These are phyloP conservation scores for Mariannaea elegans DNA, from an alignment of 2,329 filamentous ascomycete species.

Conservation along the genomic window DNA sequence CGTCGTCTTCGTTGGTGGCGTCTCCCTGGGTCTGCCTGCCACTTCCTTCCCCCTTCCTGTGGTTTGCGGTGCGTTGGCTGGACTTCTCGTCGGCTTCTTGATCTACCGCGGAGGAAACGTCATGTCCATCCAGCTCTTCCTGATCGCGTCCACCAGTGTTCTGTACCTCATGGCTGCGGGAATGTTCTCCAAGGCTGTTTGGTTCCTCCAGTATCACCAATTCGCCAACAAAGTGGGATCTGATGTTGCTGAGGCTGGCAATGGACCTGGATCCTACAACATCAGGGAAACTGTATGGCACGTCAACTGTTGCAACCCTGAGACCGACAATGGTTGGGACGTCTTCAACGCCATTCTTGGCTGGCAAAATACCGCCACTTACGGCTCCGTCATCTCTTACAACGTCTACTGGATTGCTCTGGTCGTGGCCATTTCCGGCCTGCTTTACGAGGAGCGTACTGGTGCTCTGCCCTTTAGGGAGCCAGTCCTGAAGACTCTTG, in stretches of 20 bases:
- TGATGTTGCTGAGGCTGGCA: conserved; percentile 57
- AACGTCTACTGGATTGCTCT: conserved; percentile 80
- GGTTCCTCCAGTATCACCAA: conserved; percentile 72
- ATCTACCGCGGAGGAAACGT: conserved; percentile 64
- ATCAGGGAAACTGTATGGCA: conserved; percentile 82
- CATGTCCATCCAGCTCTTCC: conserved; percentile 68
- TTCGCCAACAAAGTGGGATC: conserved; percentile 64
- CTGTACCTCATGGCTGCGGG: conserved; percentile 84
- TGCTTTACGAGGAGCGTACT: conserved; percentile 23
- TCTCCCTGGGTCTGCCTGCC: conserved; percentile 74
- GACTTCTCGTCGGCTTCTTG: conserved; percentile 69
- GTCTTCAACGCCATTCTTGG: conserved; percentile 78
- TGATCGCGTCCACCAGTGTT: conserved; percentile 80
- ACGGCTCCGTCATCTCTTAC: conserved; percentile 85
- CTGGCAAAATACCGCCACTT: conserved; percentile 86
- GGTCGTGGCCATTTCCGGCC: conserved; percentile 42
- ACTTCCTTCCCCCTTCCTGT: conserved; percentile 76
- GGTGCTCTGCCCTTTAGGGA: conserved; percentile 17
- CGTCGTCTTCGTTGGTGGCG: conserved; percentile 81
- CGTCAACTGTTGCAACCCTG: conserved; percentile 75
- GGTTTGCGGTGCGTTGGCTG: conserved; percentile 71
- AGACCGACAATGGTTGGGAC: conserved; percentile 73
- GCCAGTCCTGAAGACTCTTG: not conserved
- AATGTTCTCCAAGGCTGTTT: conserved; percentile 78
- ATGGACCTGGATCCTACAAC: conserved; percentile 79